Base-by-base conservation (phyloP, 139 green algal genomes). In the Ettlia oleoabundans region DNA sequence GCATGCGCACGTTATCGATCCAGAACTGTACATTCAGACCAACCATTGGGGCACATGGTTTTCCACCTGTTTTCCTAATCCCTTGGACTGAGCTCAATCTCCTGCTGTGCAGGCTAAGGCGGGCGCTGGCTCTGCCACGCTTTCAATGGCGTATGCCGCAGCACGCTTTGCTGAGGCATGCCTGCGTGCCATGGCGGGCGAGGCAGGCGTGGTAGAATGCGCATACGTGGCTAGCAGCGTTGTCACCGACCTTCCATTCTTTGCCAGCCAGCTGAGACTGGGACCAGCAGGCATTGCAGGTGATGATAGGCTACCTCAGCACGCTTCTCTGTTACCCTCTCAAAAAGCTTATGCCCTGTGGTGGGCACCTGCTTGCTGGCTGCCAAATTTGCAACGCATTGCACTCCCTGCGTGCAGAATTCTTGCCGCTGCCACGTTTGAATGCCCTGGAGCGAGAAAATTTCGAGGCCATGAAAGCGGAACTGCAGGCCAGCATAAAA, bases 121-220 rank as follows among this genome's bases (percentile, higher is more conserved):
- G 9, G 95, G 95, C 64, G 91, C 92, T 26, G 97, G 96, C 51
- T 97, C 90, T 4, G 97, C 97, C 10, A 99, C 97, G 33, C 91
- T 99, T 41, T 98, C 93, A 52, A 99, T 99, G 97, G 97, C 97
- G 3, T 96, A 96, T 62, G 95, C 94, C 2, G 94, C 94, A 1
- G 92, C 94, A 0, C 82, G 90, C 69, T 98, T 98, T 87, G 91
- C 90, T 78, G 86, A 91, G 43, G 81, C 88, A 0, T 96, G 91
- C 65, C 78, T 98, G 78, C 85, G 87, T 18, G 94, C 94, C 28
- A 90, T 97, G 85, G 37, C 58, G 1, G 94, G 95, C 13, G 89
- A 95, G 78, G 47, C 76, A 2, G 87, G 88, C 37, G 87, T 99
- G 33, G 76, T 93, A 6, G 95, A 98, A 86, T 98, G 92, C 77